Base-by-base conservation (phyloP, 495 filamentous ascomycete genomes). In the Aspergillus steynii region DNA sequence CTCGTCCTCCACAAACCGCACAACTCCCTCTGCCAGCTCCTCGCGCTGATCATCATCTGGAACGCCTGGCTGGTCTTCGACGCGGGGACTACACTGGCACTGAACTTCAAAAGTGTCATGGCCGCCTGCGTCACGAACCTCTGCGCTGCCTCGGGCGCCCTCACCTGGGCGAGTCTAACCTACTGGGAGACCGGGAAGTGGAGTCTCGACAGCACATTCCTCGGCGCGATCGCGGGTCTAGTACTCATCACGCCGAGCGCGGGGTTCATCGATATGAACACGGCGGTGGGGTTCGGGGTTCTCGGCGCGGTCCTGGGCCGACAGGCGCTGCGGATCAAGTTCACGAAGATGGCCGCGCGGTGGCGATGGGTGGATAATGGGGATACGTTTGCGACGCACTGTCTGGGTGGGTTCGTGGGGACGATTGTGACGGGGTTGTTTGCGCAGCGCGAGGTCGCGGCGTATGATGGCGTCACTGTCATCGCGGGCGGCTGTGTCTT, bases 21-120 rank as follows among this genome's bases (percentile, higher is more conserved):
- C 46, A 83, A 81, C 54, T 69, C 71, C 45, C 72, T 80, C 54
- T 77, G 72, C 59, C 77, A 82, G 55, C 78, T 84, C 46, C 68
- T 84, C 10, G 80, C 81, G 5, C 79, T 81, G 12, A 71, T 81
- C 54, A 73, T 82, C 51, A 81, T 84, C 60, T 85, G 82, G 82
- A 80, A 82, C 61, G 75, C 79, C 14, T 83, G 80, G 80, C 71
- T 80, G 34, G 80, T 81, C 47, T 86, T 86, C 70, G 84, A 85
- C 63, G 81, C 78, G 2, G 81, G 81, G 12, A 80, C 79, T 1
- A 79, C 77, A 0, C 70, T 83, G 7, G 65, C 65, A 1, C 62
- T 77, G 2, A 81, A 79, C 62, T 77, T 81, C 65, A 77, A 77
- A 54, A 69, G 66, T 15, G 68, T 81, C 49, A 80, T 82, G 78